Evolutionary conservation across 163 green algal species (phyloP).

Genomic region (Scenedesmus sp.): DNA sequence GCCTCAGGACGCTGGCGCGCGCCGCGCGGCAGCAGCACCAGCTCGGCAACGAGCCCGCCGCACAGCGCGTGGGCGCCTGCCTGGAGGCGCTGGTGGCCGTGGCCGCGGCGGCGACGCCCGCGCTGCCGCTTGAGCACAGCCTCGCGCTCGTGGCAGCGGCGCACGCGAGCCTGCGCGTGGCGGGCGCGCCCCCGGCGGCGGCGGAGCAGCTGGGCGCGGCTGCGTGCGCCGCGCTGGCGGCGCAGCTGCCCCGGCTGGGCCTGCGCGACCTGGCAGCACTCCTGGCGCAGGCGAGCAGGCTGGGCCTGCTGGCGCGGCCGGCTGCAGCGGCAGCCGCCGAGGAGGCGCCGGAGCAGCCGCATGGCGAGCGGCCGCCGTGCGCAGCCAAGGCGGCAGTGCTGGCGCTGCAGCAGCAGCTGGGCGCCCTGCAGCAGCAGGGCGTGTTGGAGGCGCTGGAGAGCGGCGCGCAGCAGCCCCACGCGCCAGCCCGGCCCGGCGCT

Average conservation of each 20-base stretch:
- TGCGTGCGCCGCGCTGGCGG: background rate
- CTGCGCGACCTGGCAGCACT: slow-evolving; percentile 1
- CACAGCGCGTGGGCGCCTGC: background rate
- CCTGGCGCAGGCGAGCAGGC: background rate
- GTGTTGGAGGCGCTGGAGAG: no score
- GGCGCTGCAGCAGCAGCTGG: background rate
- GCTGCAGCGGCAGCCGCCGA: background rate
- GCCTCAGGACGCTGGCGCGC: background rate
- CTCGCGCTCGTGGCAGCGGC: no score
- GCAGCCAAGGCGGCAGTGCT: background rate
- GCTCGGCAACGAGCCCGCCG: background rate
- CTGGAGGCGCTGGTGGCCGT: background rate
- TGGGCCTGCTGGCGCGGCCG: background rate
- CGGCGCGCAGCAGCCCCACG: no score
- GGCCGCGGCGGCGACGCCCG: background rate
- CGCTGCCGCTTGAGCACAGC: no score
- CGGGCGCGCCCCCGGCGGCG: no score
- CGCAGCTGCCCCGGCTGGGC: slow-evolving; percentile 1
- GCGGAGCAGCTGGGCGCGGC: slow-evolving; percentile 17
- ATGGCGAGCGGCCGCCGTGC: background rate
- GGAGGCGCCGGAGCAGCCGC: background rate
- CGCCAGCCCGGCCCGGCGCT: no score
- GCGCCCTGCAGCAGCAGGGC: background rate
- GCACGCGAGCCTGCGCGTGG: no score
- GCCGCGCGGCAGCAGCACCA: background rate